phyloP scores from a whole-genome alignment of 2,329 filamentous ascomycete genomes.

The Keithomyces neogunnii region DNA sequence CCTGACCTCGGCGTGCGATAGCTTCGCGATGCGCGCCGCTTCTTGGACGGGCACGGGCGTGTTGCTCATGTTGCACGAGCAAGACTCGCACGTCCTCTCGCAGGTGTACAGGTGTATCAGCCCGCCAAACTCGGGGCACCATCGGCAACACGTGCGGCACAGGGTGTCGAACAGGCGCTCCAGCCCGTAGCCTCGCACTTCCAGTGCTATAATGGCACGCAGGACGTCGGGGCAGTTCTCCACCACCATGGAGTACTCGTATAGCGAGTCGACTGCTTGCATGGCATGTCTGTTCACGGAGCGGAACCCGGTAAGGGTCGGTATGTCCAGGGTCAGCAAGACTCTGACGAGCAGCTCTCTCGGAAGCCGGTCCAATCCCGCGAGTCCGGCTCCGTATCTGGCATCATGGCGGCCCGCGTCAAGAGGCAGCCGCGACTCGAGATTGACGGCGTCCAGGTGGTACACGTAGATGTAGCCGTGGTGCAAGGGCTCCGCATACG shows the following conservation, averaged over 20 bases:
- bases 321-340: slow-evolving; percentile 23
- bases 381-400: slow-evolving; percentile 3
- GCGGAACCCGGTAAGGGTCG: slow-evolving; percentile 25
- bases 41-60: too few species aligned
- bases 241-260: slow-evolving; percentile 22
- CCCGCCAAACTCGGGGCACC: too few species aligned
- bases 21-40: too few species aligned
- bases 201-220: slow-evolving; percentile 18
- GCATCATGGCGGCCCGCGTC: slow-evolving; percentile 1
- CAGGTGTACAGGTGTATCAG: too few species aligned
- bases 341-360: slow-evolving; percentile 20
- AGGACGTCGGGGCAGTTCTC: slow-evolving; percentile 21
- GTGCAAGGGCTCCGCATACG: neutral
- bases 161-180: too few species aligned
- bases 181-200: too few species aligned
- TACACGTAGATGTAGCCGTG: neutral
- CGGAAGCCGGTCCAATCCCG: slow-evolving; percentile 21
- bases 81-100: too few species aligned
- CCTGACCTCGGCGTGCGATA: too few species aligned
- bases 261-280: slow-evolving; percentile 27
- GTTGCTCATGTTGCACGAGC: too few species aligned
- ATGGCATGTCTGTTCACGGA: slow-evolving; percentile 26
- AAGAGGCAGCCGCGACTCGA: neutral
- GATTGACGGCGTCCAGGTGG: neutral
- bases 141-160: too few species aligned